These are phyloP conservation scores for Botrytis byssoidea DNA, from an alignment of 2,329 filamentous ascomycete genomes.

Conservation along the genomic window DNA sequence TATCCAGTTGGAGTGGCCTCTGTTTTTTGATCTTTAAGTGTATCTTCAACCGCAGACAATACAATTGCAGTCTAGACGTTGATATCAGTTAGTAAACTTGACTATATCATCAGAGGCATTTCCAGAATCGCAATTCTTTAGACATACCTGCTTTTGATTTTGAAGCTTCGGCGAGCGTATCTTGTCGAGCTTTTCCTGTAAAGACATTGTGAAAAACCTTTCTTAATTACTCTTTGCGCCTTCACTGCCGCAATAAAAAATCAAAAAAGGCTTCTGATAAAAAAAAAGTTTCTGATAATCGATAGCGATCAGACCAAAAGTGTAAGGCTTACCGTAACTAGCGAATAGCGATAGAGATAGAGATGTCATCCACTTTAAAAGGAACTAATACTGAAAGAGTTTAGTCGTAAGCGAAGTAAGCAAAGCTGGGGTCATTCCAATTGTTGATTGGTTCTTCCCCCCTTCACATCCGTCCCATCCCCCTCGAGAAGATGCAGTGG, in stretches of 20 bases:
- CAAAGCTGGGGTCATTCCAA: background rate
- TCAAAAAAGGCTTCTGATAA: constrained; percentile 22
- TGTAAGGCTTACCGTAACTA: constrained; percentile 22
- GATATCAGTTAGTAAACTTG: constrained; percentile 21
- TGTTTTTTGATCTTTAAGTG: constrained; percentile 82
- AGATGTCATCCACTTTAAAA: background rate
- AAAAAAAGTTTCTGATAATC: constrained; percentile 25
- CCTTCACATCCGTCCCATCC: background rate
- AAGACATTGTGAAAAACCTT: constrained; percentile 49
- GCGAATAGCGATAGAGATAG: background rate
- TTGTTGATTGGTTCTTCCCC: background rate
- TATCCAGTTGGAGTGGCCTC: constrained; percentile 85
- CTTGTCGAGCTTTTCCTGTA: constrained; percentile 93
- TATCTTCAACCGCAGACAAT: constrained; percentile 88
- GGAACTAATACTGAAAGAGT: background rate
- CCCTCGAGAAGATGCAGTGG: constrained; percentile 1
- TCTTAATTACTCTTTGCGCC: constrained; percentile 34
- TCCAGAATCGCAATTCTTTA: constrained; percentile 30
- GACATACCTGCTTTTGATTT: constrained; percentile 80
- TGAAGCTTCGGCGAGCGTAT: constrained; percentile 96
- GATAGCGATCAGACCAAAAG: constrained; percentile 26
- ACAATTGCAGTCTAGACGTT: constrained; percentile 71
- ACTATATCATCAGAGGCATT: background rate
- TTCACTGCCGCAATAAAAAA: constrained; percentile 22
- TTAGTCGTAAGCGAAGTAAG: background rate